Conservation (phyloP, 1,284 basidiomycete genomes). For the Ceratobasidium sp. region DNA sequence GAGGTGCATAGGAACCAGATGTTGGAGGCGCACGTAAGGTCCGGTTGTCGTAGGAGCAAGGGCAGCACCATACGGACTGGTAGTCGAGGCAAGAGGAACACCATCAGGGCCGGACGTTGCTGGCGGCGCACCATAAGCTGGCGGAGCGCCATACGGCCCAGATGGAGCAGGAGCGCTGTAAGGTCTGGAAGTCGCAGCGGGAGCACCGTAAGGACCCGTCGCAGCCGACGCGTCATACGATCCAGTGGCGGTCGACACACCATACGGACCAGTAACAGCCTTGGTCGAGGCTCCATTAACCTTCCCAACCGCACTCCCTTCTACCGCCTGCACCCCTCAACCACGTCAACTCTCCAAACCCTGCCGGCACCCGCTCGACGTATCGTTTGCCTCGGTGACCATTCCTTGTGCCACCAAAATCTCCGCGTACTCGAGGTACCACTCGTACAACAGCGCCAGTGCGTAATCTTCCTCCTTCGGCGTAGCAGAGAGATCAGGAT, state of each 20-base stretch:
- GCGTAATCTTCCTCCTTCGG: slow-evolving; percentile 67
- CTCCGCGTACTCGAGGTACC: slow-evolving; percentile 96
- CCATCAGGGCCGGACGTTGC: too few relatives aligned
- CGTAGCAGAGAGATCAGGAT: slow-evolving; percentile 74
- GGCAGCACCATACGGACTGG: too few relatives aligned
- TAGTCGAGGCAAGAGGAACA: too few relatives aligned
- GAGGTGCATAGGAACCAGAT: too few relatives aligned
- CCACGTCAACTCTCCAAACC: slow-evolving; percentile 76
- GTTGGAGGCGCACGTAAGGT: too few relatives aligned
- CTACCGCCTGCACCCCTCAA: slow-evolving; percentile 65
- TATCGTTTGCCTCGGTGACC: slow-evolving; percentile 86
- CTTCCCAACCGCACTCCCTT: slow-evolving; percentile 59
- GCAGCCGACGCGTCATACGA: too few relatives aligned
- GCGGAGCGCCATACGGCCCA: too few relatives aligned
- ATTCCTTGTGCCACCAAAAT: slow-evolving; percentile 91
- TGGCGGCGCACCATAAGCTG: too few relatives aligned
- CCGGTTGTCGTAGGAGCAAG: too few relatives aligned
- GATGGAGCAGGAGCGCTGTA: background rate
- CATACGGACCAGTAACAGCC: background rate
- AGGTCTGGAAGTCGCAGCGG: background rate
- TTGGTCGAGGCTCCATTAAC: slow-evolving; percentile 13
- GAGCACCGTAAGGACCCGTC: too few relatives aligned
- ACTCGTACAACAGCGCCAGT: slow-evolving; percentile 88
- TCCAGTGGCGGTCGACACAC: too few relatives aligned
- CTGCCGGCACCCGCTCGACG: slow-evolving; percentile 82